Evolutionary conservation across 2,329 filamentous ascomycete species (phyloP).

Genomic region (Fusarium scirpi): DNA sequence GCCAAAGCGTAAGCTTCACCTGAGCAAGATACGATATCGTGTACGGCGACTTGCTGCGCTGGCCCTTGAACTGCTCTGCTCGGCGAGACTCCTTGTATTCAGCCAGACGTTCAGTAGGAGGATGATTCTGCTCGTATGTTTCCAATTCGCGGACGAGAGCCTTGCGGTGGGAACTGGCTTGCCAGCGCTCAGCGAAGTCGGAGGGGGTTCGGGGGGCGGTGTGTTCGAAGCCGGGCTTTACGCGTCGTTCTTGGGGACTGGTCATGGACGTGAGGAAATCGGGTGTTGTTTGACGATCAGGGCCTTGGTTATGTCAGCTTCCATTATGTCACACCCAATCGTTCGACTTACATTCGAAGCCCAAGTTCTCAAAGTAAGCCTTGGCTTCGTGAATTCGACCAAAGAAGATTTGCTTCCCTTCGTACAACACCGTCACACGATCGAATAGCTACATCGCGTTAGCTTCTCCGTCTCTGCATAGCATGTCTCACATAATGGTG

Average conservation of each 20-base stretch:
- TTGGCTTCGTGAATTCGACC: conserved; percentile 68
- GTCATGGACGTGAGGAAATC: conserved; percentile 58
- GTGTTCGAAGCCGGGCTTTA: conserved; percentile 50
- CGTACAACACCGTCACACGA: conserved; percentile 75
- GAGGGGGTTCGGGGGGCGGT: conserved; percentile 53
- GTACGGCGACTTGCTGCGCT: conserved; percentile 60
- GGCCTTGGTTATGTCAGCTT: conserved; percentile 30
- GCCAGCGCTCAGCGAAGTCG: conserved; percentile 54
- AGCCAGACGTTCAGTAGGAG: conserved; percentile 24
- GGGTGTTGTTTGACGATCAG: conserved; percentile 44
- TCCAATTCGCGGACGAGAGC: conserved; percentile 48
- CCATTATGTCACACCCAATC: accelerated
- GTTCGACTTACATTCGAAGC: conserved; percentile 40
- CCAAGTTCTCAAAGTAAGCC: conserved; percentile 66
- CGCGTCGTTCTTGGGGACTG: conserved; percentile 51
- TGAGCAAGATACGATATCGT: conserved; percentile 61
- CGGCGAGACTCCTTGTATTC: conserved; percentile 41
- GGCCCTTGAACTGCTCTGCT: conserved; percentile 49
- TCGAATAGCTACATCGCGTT: conserved; percentile 70
- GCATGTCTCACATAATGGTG: neutral
- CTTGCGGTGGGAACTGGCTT: conserved; percentile 42
- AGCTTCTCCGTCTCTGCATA: neutral
- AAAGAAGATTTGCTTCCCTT: conserved; percentile 76
- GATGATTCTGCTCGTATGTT: conserved; percentile 46
- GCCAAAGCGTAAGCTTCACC: conserved; percentile 57